These are phyloP conservation scores for Phytophthora uliginosa DNA, from an alignment of 352 stramenopile species.

Conservation along the genomic window DNA sequence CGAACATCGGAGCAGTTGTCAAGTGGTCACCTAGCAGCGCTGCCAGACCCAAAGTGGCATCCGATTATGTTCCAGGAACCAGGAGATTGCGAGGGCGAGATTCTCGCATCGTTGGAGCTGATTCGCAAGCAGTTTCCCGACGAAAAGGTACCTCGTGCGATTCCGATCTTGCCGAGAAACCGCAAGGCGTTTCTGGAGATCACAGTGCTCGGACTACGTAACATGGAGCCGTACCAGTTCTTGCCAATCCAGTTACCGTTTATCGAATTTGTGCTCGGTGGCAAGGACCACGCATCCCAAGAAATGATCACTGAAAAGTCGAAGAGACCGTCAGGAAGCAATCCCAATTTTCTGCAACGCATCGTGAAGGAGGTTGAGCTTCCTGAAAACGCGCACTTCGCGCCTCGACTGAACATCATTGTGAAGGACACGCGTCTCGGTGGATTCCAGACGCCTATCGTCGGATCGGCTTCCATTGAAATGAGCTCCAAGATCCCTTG, in stretches of 20 bases:
- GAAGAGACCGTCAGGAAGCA: conserved; percentile 78
- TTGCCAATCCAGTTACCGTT: conserved; percentile 90
- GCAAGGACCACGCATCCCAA: conserved; percentile 78
- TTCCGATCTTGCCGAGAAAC: conserved; percentile 70
- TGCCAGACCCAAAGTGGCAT: conserved; percentile 83
- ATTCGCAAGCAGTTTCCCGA: conserved; percentile 81
- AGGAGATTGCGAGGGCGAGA: conserved; percentile 83
- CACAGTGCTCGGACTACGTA: conserved; percentile 85
- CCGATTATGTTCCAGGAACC: conserved; percentile 82
- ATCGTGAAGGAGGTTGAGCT: conserved; percentile 91
- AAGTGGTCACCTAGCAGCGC: conserved; percentile 44
- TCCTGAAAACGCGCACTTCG: conserved; percentile 91
- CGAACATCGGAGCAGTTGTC: conserved; percentile 69
- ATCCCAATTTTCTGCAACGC: conserved; percentile 93
- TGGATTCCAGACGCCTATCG: conserved; percentile 86
- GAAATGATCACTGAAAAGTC: conserved; percentile 92
- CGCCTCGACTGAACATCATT: conserved; percentile 91
- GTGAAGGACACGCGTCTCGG: conserved; percentile 91
- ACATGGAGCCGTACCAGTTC: conserved; percentile 92
- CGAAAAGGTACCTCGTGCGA: conserved; percentile 57
- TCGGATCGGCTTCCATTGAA: conserved; percentile 88
- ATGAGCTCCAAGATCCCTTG: conserved; percentile 89
- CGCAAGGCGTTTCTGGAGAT: conserved; percentile 88
- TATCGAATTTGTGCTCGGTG: conserved; percentile 90
- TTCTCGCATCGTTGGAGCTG: conserved; percentile 82